Conservation (phyloP, 768 basidiomycete species). For the Albatrellus ellisii region DNA sequence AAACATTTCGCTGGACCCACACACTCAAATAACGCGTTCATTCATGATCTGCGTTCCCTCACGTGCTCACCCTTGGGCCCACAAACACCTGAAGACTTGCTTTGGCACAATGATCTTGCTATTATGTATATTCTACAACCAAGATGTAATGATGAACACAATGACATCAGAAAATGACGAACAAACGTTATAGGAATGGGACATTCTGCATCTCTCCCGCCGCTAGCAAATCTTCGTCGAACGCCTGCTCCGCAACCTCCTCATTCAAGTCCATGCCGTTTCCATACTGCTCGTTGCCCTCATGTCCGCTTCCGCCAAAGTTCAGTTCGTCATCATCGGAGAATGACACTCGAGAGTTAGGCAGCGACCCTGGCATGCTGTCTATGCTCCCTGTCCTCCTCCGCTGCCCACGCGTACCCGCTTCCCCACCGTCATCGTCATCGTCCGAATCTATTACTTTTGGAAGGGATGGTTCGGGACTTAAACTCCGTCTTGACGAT, state of each 20-base stretch:
- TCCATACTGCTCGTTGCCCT: constrained; percentile 21
- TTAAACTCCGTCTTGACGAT: constrained; percentile 22
- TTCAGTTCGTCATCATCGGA: constrained; percentile 32
- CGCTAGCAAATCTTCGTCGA: constrained; percentile 70
- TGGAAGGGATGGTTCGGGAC: constrained; percentile 37
- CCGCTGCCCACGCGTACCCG: constrained; percentile 27
- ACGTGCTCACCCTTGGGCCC: too few relatives aligned
- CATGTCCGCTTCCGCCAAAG: constrained; percentile 17
- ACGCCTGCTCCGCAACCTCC: constrained; percentile 57
- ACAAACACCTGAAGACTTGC: too few relatives aligned
- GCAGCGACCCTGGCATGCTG: constrained; percentile 79
- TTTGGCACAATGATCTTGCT: too few relatives aligned
- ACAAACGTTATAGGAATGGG: constrained; percentile 50
- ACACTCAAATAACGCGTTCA: constrained; percentile 14
- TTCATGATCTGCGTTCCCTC: too few relatives aligned
- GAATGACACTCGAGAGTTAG: constrained; percentile 17
- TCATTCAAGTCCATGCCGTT: constrained; percentile 26
- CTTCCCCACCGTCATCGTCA: constrained; percentile 26
- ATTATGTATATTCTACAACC: too few relatives aligned
- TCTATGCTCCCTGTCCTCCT: constrained; percentile 50
- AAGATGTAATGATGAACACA: too few relatives aligned
- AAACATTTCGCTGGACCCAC: constrained; percentile 19
- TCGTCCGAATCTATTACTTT: constrained; percentile 37
- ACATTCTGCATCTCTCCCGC: constrained; percentile 78
- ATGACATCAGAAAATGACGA: too few relatives aligned